phyloP scores from a whole-genome alignment of 1,284 basidiomycete species.

The Pyrrhoderma noxium region DNA sequence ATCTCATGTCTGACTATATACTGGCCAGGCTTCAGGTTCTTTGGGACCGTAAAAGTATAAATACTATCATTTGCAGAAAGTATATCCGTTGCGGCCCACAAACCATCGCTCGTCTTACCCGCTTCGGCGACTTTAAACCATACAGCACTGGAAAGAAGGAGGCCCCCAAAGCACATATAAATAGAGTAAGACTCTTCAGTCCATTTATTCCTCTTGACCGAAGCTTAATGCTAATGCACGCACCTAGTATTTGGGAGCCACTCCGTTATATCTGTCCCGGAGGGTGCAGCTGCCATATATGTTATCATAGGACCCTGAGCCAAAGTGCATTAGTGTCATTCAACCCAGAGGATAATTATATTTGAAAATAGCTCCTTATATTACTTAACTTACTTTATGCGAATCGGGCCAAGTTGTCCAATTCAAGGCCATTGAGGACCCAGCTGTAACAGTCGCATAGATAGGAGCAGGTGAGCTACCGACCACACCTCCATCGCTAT shows the following conservation, averaged over 20 bases:
- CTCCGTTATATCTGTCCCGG: slow-evolving; percentile 33
- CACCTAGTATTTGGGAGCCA: slow-evolving; percentile 38
- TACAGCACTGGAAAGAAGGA: slow-evolving; percentile 29
- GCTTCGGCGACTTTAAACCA: slow-evolving; percentile 43
- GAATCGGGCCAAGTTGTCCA: slow-evolving; percentile 46
- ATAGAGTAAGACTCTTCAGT: too few species aligned
- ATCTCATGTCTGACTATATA: slow-evolving; percentile 47
- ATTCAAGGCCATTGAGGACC: slow-evolving; percentile 35
- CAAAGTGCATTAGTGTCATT: too few species aligned
- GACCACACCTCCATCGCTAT: slow-evolving; percentile 30
- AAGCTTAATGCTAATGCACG: slow-evolving; percentile 19
- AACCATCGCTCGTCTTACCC: slow-evolving; percentile 37
- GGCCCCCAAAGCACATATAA: too few species aligned
- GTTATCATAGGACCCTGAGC: slow-evolving; percentile 42
- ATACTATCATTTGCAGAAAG: slow-evolving; percentile 34
- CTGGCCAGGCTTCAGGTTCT: slow-evolving; percentile 37
- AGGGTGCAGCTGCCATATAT: slow-evolving; percentile 40
- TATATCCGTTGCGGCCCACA: slow-evolving; percentile 38
- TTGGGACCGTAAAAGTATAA: slow-evolving; percentile 40
- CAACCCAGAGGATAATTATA: too few species aligned
- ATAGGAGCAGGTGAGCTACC: slow-evolving; percentile 40
- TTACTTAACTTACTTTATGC: slow-evolving; percentile 26
- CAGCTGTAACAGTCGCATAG: slow-evolving; percentile 38
- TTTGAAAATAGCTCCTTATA: too few species aligned
- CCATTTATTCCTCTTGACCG: background rate